Percentiles rank a stretch among this genome's conserved stretches.
phyloP scores from a whole-genome alignment of 1,139 yeast species.

The Hansenula anomala region DNA sequence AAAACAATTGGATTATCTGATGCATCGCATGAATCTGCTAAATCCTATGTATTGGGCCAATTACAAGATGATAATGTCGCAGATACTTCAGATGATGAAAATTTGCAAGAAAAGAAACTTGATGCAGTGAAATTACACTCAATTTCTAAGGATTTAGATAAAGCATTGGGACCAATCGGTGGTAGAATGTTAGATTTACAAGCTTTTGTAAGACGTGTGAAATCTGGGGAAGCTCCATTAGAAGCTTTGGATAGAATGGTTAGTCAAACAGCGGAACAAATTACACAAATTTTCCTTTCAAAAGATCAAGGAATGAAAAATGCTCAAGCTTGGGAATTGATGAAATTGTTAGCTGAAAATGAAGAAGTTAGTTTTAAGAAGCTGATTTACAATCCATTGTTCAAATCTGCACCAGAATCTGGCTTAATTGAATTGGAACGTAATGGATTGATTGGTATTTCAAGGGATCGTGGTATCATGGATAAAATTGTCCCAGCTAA shows the following conservation, averaged over 20 bases:
- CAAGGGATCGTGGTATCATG: constrained; percentile 72
- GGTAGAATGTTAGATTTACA: constrained; percentile 95
- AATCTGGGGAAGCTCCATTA: constrained; percentile 77
- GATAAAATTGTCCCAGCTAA: constrained; percentile 68
- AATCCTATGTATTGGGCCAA: constrained; percentile 64
- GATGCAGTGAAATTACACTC: constrained; percentile 15
- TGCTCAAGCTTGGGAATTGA: constrained; percentile 86
- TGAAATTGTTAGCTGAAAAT: constrained; percentile 53
- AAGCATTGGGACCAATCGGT: constrained; percentile 71
- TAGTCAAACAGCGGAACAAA: constrained; percentile 80
- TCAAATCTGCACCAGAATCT: constrained; percentile 51
- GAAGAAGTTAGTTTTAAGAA: constrained; percentile 46
- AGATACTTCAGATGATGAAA: constrained; percentile 16
- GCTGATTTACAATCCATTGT: constrained; percentile 55
- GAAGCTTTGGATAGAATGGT: constrained; percentile 80
- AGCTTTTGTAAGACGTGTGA: constrained; percentile 80
- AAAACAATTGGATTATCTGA: constrained; percentile 73
- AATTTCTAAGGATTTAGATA: constrained; percentile 36
- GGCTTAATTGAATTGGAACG: constrained; percentile 72
- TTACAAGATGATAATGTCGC: constrained; percentile 29
- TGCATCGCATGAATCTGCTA: constrained; percentile 71
- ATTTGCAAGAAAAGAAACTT: constrained; percentile 13
- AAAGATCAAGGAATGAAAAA: constrained; percentile 54
- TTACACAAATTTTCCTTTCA: constrained; percentile 72
- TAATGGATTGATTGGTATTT: constrained; percentile 65